Evolutionary conservation across 495 filamentous ascomycete species (phyloP).

Genomic region (Penicillium parvum): DNA sequence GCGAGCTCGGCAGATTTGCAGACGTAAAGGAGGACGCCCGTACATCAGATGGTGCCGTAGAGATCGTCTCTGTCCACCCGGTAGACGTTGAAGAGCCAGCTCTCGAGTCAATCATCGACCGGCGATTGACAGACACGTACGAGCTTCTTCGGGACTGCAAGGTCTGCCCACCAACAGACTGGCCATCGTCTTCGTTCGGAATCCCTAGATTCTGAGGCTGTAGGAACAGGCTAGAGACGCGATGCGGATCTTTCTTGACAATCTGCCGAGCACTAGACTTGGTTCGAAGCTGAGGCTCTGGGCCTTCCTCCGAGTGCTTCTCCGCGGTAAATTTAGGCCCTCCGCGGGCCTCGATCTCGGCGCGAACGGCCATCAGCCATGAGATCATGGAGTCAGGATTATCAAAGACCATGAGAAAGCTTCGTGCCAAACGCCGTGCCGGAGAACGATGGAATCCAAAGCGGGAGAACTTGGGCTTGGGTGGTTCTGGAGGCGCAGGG

Average conservation of each 20-base stretch:
- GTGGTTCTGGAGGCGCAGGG: conserved; percentile 42
- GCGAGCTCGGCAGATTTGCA: conserved; percentile 13
- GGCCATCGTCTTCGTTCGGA: conserved; percentile 25
- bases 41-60: conserved; percentile 11
- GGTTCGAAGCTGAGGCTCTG: conserved; percentile 38
- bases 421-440: conserved; percentile 58
- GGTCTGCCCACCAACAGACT: conserved; percentile 19
- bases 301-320: conserved; percentile 31
- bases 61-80: conserved; percentile 23
- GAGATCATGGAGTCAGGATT: conserved; percentile 79
- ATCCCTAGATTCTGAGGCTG: conserved; percentile 40
- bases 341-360: conserved; percentile 64
- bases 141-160: conserved; percentile 30
- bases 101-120: conserved; percentile 31
- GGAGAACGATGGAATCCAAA: conserved; percentile 61
- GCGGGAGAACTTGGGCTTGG: conserved; percentile 64
- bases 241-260: conserved; percentile 51
- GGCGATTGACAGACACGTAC: conserved; percentile 28
- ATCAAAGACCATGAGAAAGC: conserved; percentile 75
- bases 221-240: conserved; percentile 58
- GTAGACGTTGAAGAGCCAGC: conserved; percentile 32
- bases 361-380: conserved; percentile 64
- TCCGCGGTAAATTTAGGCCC: conserved; percentile 63
- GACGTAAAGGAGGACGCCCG: conserved; percentile 17
- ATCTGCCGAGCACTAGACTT: conserved; percentile 32